Evolutionary conservation across 2,329 filamentous ascomycete species (phyloP).

Genomic region (Hyphodiscus sp.): DNA sequence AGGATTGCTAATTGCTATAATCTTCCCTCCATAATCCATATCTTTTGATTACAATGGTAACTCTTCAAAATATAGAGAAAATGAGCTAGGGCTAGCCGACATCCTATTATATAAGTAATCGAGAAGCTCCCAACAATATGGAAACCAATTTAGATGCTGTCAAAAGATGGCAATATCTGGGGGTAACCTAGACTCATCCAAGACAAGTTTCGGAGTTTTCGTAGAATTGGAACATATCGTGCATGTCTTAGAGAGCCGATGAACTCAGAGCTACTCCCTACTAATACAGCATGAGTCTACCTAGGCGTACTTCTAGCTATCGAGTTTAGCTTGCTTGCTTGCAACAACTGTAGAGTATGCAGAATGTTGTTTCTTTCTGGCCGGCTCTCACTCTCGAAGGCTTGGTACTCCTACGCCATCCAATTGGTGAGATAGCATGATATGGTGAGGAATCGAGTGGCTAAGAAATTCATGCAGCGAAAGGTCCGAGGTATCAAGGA

Average conservation of each 20-base stretch:
- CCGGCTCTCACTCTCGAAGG: background rate
- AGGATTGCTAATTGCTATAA: too few species aligned
- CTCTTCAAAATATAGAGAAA: too few species aligned
- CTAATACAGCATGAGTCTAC: conserved; percentile 13
- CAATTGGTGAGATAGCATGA: conserved; percentile 32
- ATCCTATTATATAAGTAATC: too few species aligned
- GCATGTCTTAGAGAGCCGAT: conserved; percentile 10
- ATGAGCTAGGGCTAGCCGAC: too few species aligned
- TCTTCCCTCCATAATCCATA: too few species aligned
- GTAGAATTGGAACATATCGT: background rate
- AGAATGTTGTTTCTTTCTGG: background rate
- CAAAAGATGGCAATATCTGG: too few species aligned
- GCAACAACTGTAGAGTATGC: conserved; percentile 1
- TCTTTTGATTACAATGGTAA: too few species aligned
- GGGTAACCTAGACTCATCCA: too few species aligned
- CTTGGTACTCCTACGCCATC: conserved; percentile 3
- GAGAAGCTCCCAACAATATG: too few species aligned
- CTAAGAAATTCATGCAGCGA: too few species aligned
- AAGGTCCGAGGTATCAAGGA: too few species aligned
- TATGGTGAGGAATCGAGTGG: conserved; percentile 14
- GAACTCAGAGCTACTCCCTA: conserved; percentile 11
- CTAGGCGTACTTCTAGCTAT: conserved; percentile 4
- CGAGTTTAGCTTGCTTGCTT: background rate
- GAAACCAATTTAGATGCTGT: too few species aligned
- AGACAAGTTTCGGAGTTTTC: background rate